Percentiles rank a stretch among this genome's conserved stretches.
Evolutionary conservation across 306 rosid genomes (phyloP).

Genomic region (Vicia faba): DNA sequence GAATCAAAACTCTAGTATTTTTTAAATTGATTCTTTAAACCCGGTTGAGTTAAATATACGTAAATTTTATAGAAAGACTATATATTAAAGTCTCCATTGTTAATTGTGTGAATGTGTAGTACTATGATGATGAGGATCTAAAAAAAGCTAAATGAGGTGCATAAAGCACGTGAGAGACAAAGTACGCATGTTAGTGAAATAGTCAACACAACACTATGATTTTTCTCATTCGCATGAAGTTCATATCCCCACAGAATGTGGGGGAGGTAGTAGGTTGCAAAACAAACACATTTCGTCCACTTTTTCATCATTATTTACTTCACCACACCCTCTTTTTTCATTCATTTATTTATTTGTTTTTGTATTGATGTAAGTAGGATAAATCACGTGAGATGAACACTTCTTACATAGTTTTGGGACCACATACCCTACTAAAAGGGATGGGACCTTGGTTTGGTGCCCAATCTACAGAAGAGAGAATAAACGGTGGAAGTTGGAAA

Average conservation of each 20-base stretch:
- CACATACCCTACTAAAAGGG: conserved; percentile 43
- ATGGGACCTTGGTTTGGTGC: conserved; percentile 5
- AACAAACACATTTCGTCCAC: conserved; percentile 31
- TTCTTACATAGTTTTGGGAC: conserved; percentile 40
- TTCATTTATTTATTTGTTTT: neutral
- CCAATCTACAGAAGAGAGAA: conserved; percentile 44
- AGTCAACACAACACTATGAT: conserved; percentile 71
- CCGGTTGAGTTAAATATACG: neutral
- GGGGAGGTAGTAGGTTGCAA: conserved; percentile 36
- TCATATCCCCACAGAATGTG: conserved; percentile 46
- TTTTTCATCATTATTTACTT: conserved; percentile 20
- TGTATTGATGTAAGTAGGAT: conserved; percentile 34
- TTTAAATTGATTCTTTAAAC: neutral
- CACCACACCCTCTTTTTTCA: neutral
- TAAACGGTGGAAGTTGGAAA: conserved; percentile 28
- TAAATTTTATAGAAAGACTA: conserved; percentile 26
- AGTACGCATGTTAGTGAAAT: conserved; percentile 53
- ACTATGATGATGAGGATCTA: conserved; percentile 7
- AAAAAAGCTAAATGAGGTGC: conserved; percentile 30
- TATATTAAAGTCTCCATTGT: conserved; percentile 4
- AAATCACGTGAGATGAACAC: conserved; percentile 54
- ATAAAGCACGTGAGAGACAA: conserved; percentile 49
- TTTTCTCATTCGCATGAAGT: conserved; percentile 51
- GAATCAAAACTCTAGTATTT: neutral
- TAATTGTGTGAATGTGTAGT: conserved; percentile 10